phyloP scores from a whole-genome alignment of 2,329 filamentous ascomycete species.

The Fusarium goolgardi region DNA sequence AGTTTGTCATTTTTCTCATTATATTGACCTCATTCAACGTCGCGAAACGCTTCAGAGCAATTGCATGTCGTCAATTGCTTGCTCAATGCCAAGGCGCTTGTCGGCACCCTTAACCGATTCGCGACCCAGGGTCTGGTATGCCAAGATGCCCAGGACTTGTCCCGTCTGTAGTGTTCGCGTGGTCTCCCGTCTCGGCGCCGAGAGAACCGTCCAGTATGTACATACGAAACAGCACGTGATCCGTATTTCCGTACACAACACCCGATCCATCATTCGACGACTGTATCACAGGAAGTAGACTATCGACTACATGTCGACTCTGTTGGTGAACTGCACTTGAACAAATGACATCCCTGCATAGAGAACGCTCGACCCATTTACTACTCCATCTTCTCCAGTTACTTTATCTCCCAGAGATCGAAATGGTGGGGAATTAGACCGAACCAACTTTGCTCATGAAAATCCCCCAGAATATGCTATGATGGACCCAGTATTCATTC shows the following conservation, averaged over 20 bases:
- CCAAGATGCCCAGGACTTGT: conserved; percentile 42
- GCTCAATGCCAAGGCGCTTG: conserved; percentile 44
- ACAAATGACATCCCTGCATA: conserved; percentile 4
- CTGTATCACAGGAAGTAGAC: not conserved
- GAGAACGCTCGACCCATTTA: conserved; percentile 27
- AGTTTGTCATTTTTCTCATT: not conserved
- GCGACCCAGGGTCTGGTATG: conserved; percentile 38
- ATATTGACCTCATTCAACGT: not conserved
- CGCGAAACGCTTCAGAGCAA: not conserved
- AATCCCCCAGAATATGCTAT: conserved; percentile 23
- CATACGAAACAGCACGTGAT: conserved; percentile 25
- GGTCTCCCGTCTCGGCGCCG: conserved; percentile 25
- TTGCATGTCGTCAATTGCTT: conserved; percentile 26
- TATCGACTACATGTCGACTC: not conserved
- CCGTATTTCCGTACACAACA: conserved; percentile 2
- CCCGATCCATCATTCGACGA: not conserved
- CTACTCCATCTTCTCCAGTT: conserved; percentile 27
- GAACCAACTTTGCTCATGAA: conserved; percentile 22
- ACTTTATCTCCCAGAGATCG: conserved; percentile 27
- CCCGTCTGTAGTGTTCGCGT: conserved; percentile 34
- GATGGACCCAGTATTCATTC: conserved; percentile 32
- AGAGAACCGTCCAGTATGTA: not conserved
- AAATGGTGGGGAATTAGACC: conserved; percentile 24
- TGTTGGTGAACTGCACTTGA: not conserved
- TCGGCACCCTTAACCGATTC: conserved; percentile 46